Evolutionary conservation across 495 filamentous ascomycete species (phyloP), one percentile per base, ranked within the genome.

Genomic region (Massariosphaeria phaeospora): DNA sequence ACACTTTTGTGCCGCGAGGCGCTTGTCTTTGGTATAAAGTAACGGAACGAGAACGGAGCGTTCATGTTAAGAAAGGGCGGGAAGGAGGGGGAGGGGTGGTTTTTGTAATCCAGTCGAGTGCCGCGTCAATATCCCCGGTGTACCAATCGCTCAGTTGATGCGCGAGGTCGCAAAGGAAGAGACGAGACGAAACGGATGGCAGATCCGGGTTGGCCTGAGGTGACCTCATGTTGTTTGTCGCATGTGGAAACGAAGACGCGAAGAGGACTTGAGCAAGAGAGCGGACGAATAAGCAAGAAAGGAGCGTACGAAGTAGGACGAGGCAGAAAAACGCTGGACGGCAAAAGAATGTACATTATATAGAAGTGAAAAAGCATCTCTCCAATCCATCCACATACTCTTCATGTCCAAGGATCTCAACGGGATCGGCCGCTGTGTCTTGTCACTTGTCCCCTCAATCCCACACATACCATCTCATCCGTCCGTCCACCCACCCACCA

Each of bases 341-440:
- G 34, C 18, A 26, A 59, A n/a, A 52, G 55, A 52, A 59, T 59
- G 44, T 59, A 59, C 56, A 54, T 53, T 57, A 44, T 59, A 45
- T 48, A 1, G 43, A 59, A 59, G 42, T 21, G 35, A 59, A 59
- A 40, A 18, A n/a, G 8, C 43, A 13, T 47, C n/a, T 5, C 4
- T 21, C 10, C n/a, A 15, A 5, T 39, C n/a, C 9, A 10, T 25
- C 35, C 26, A 36, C 34, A 24, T 35, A 23, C 35, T 23, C 27
- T n/a, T 35, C 39, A 18, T 48, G 36, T 23, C 35, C 18, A 45
- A 21, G 21, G n/a, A n/a, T n/a, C n/a, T n/a, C n/a, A n/a, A n/a
- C n/a, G n/a, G n/a, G n/a, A n/a, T n/a, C n/a, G n/a, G n/a, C n/a
- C n/a, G 26, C n/a, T 25, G 21, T 45, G 8, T 27, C 15, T 26